These are phyloP conservation scores for Domatiomyces catenatus DNA, from an alignment of 2,329 filamentous ascomycete species.

Conservation along the genomic window DNA sequence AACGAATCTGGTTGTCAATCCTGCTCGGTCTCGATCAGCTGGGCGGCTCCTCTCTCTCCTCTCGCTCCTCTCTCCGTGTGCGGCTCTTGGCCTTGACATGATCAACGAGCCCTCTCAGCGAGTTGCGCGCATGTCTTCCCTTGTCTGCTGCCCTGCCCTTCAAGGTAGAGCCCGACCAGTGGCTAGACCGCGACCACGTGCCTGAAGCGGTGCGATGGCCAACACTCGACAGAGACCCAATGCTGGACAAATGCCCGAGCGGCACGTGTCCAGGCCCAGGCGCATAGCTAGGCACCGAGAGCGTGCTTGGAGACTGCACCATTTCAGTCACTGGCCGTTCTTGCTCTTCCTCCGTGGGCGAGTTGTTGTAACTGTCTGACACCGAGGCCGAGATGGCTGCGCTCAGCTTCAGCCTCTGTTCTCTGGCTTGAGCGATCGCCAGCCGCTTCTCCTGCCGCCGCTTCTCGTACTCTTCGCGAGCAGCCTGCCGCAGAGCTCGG, in stretches of 20 bases:
- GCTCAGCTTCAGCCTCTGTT: constrained; percentile 1
- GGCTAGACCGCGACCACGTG: constrained; percentile 1
- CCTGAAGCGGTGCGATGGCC: neutral
- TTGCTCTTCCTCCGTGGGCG: neutral
- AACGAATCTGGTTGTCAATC: neutral
- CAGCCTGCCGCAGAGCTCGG: constrained; percentile 16
- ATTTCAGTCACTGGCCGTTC: neutral
- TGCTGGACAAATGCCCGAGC: neutral
- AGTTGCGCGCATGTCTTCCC: constrained; percentile 15
- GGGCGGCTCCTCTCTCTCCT: constrained; percentile 8
- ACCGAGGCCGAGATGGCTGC: neutral
- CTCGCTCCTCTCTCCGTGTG: constrained; percentile 11
- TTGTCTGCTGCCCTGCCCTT: constrained; percentile 16
- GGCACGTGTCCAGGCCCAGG: neutral
- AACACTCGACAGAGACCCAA: neutral
- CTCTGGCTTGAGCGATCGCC: constrained; percentile 20
- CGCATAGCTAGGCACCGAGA: neutral
- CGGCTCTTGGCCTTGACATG: constrained; percentile 13
- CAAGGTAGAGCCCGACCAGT: constrained; percentile 5
- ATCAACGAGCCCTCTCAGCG: constrained; percentile 13
- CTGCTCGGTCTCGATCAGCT: neutral
- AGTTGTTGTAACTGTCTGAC: neutral
- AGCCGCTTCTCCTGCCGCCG: constrained; percentile 19
- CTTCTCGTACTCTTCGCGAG: constrained; percentile 17
- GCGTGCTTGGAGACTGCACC: constrained; percentile 1